Evolutionary conservation across 192 early-diverging fungal species (phyloP).

Genomic region (Backusella psychrophila): DNA sequence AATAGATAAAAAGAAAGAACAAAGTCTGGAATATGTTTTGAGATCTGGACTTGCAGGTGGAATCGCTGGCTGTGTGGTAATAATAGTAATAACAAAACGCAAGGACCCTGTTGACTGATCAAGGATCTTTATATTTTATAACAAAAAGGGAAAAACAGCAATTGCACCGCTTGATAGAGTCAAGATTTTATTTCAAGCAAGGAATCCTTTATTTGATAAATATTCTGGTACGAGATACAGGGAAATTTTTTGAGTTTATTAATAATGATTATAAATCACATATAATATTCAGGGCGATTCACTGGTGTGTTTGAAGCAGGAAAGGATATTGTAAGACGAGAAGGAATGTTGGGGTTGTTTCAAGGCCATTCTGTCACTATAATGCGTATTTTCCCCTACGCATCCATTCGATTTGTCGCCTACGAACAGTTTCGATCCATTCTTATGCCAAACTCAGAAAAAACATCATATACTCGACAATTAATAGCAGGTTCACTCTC

Average conservation of each 20-base stretch:
- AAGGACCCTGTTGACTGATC: not conserved
- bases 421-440: constrained; percentile 85
- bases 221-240: constrained; percentile 50
- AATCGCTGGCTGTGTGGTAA: constrained; percentile 49
- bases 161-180: constrained; percentile 84
- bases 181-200: constrained; percentile 84
- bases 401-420: constrained; percentile 95
- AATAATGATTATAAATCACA: not conserved
- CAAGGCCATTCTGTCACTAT: constrained; percentile 95
- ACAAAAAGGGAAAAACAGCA: constrained; percentile 62
- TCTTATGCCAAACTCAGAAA: constrained; percentile 65
- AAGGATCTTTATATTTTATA: no score
- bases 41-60: constrained; percentile 51
- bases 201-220: constrained; percentile 67
- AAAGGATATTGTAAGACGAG: constrained; percentile 64
- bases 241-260: not conserved
- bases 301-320: constrained; percentile 81
- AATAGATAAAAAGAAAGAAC: constrained; percentile 26
- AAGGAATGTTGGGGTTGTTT: constrained; percentile 81
- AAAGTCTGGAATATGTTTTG: constrained; percentile 46
- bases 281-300: constrained; percentile 58
- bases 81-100: not conserved
- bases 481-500: constrained; percentile 80
- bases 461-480: constrained; percentile 61
- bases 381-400: constrained; percentile 94